Percentiles rank a stretch among this genome's conserved stretches.
Conservation (phyloP, 352 stramenopile species). For the Pythium utonaiense region DNA sequence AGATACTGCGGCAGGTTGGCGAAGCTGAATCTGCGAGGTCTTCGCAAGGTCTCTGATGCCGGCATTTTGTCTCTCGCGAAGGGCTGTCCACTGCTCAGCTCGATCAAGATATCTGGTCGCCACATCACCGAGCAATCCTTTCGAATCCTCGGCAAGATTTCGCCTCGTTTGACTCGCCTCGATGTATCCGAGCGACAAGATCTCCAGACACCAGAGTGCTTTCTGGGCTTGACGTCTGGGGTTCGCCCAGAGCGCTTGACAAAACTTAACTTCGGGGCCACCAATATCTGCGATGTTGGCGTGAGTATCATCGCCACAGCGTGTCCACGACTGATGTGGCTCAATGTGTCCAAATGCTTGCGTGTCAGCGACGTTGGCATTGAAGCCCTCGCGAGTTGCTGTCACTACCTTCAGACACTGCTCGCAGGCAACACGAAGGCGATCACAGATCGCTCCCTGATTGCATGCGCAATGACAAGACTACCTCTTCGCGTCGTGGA, state of each 20-base stretch:
- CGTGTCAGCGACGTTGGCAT: conserved; percentile 44
- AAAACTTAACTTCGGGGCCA: conserved; percentile 44
- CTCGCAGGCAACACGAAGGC: conserved; percentile 33
- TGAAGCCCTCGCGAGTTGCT: conserved; percentile 47
- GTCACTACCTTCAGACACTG: conserved; percentile 36
- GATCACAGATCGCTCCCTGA: conserved; percentile 47
- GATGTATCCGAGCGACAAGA: conserved; percentile 49
- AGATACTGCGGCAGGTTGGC: conserved; percentile 31
- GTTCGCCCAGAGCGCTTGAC: conserved; percentile 18
- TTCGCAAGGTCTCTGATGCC: conserved; percentile 55
- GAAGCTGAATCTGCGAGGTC: conserved; percentile 49
- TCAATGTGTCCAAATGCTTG: conserved; percentile 64
- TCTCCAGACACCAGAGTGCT: conserved; percentile 43
- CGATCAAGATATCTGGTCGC: conserved; percentile 50
- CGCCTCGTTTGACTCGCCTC: conserved; percentile 32
- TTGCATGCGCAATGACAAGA: conserved; percentile 37
- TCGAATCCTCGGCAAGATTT: conserved; percentile 53
- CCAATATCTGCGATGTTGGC: conserved; percentile 59
- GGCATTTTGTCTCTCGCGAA: conserved; percentile 48
- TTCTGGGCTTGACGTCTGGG: conserved; percentile 24
- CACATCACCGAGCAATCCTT: conserved; percentile 47
- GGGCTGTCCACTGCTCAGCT: conserved; percentile 33
- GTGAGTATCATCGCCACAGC: conserved; percentile 47
- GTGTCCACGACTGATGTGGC: conserved; percentile 37
- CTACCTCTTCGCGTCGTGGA: conserved; percentile 46